Conservation (phyloP, 768 basidiomycete species). For the Hirschioporus abietinus region DNA sequence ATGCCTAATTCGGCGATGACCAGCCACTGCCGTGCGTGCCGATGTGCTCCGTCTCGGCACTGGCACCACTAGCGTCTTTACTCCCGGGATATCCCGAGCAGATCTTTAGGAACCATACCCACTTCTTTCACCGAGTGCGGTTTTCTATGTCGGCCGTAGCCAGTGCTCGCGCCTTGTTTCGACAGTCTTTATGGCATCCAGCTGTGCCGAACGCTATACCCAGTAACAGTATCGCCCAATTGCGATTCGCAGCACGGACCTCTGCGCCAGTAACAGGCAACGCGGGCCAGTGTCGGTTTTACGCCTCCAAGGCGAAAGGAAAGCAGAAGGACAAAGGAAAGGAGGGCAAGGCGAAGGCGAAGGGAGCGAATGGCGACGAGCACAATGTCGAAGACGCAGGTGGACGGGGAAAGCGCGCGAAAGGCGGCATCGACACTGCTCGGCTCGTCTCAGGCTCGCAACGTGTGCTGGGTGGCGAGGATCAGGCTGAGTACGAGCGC, state of each 20-base stretch:
- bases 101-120: background rate
- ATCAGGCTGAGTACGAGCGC: conserved; percentile 57
- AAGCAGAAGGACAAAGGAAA: background rate
- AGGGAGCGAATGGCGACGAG: background rate
- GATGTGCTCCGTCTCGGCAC: too few species aligned
- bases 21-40: too few species aligned
- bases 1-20: too few species aligned
- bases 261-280: background rate
- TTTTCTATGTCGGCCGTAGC: background rate
- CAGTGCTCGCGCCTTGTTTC: background rate
- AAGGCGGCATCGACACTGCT: conserved; percentile 25
- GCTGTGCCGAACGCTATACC: too few species aligned
- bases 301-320: background rate
- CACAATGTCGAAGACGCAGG: background rate
- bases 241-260: background rate
- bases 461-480: conserved; percentile 47
- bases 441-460: conserved; percentile 65
- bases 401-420: background rate
- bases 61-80: background rate
- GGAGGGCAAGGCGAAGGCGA: background rate
- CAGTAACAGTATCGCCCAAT: too few species aligned
- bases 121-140: background rate
- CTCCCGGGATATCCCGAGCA: background rate
- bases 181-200: background rate
- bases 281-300: background rate